Evolutionary conservation across 2,329 filamentous ascomycete genomes (phyloP).

Genomic region (Podosphaera fusca): DNA sequence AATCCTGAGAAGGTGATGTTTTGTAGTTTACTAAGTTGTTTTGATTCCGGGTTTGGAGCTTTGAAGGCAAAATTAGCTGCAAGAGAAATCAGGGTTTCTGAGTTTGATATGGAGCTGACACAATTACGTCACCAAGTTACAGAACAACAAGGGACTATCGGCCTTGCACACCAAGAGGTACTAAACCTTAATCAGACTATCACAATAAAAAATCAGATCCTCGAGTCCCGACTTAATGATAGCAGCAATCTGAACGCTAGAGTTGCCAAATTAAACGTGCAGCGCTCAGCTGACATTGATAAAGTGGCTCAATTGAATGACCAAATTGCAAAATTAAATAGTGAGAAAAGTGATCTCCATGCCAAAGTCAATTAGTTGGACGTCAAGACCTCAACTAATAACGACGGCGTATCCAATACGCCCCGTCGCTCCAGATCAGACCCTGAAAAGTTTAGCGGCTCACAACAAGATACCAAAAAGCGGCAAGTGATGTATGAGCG

Average conservation of each 20-base stretch:
- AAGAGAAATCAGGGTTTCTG: neutral
- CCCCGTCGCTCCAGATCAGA: neutral
- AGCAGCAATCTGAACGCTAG: too few relatives aligned
- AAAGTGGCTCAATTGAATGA: neutral
- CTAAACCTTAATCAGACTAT: neutral
- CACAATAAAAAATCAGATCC: neutral
- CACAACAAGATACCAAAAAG: neutral
- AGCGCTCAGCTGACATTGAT: too few relatives aligned
- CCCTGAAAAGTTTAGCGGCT: neutral
- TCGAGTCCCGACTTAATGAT: neutral
- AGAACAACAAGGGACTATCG: neutral
- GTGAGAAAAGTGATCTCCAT: neutral
- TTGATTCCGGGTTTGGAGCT: neutral
- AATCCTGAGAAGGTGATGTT: neutral
- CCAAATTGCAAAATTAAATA: neutral
- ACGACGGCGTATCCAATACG: neutral
- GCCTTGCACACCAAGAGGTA: neutral
- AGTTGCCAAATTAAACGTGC: too few relatives aligned
- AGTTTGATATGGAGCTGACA: neutral
- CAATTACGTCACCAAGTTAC: neutral
- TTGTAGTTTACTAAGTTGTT: neutral
- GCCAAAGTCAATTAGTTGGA: neutral
- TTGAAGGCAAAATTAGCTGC: neutral
- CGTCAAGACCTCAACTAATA: neutral
- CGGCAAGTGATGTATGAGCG: neutral